Conservation (phyloP, 768 basidiomycete genomes). For the Russula foetens region DNA sequence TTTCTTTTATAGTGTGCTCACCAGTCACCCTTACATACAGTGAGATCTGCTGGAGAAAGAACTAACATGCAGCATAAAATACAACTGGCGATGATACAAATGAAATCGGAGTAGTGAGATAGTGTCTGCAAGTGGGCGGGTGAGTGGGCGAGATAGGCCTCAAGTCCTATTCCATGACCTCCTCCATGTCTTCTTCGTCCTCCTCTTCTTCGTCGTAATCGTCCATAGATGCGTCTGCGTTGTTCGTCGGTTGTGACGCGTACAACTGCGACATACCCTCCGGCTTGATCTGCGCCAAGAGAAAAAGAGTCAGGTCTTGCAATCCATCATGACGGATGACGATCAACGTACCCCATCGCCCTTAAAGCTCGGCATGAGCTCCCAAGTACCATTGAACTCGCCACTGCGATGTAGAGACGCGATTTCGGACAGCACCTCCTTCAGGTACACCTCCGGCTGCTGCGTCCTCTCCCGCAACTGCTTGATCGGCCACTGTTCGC, state of each 20-base stretch:
- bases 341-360: constrained; percentile 43
- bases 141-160: not conserved
- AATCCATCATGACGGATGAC: not conserved
- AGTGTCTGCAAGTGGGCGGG: not conserved
- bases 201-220: constrained; percentile 48
- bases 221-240: constrained; percentile 42
- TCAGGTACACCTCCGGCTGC: constrained; percentile 82
- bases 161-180: constrained; percentile 42
- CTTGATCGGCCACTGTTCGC: constrained; percentile 76
- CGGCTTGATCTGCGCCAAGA: constrained; percentile 25
- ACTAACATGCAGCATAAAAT: too few species aligned
- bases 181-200: constrained; percentile 63
- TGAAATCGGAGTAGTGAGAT: not conserved
- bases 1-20: too few species aligned
- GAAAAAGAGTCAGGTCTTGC: constrained; percentile 8
- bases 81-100: not conserved
- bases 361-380: constrained; percentile 67
- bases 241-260: constrained; percentile 18
- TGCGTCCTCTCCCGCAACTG: constrained; percentile 69
- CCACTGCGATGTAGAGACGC: constrained; percentile 72
- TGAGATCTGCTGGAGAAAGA: too few species aligned
- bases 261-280: constrained; percentile 27
- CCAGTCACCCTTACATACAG: too few species aligned
- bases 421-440: constrained; percentile 72
- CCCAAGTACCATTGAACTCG: constrained; percentile 74